Evolutionary conservation across 805 yeast genomes (phyloP), one percentile per base, ranked within the genome.

Genomic region (Metschnikowia drakensbergensis): DNA sequence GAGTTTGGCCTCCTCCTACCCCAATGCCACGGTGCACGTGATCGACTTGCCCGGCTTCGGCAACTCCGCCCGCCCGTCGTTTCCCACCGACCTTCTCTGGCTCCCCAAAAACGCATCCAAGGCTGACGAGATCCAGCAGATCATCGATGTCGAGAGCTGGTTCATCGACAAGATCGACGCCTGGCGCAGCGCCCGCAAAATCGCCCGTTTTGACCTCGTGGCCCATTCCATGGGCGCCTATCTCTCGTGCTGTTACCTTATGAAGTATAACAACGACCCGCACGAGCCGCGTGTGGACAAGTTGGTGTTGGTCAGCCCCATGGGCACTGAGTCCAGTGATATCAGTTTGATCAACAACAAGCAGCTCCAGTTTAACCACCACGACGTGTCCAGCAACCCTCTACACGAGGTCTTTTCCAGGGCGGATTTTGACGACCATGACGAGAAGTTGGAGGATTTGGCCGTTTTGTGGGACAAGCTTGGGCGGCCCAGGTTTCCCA

Each of bases 161-260:
- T 71, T 72, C 46, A 69, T 72, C 11, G 74, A 69, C 42, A 62
- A 60, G 47, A 53, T 72, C 23, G 76, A 72, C 49, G 50, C 46
- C 32, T 72, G 76, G 76, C 59, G 76, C 17, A 27, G 45, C 2
- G 47, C 47, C 33, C 50, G 68, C 25, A 40, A 58, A 0, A 46
- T 71, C 9, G 47, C 43, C 1, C 50, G 48, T 1, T 72, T 72
- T 52, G 64, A 65, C 40, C 49, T 72, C 9, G 62, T 71, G 33
- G 70, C 61, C 36, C 76, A 72, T 53, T 69, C 74, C 3, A 71
- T 72, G 76, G 76, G 76, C 3, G 76, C 71, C 3, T 72, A 72
- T 46, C 54, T 72, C 26, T 55, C 68, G 10, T 59, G 73, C 47
- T 70, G 75, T 50, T 72, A 71, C 51, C 54, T 72, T 23, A 58